These are phyloP conservation scores for Podaxis sp. DNA, from an alignment of 768 basidiomycete genomes.

Conservation along the genomic window DNA sequence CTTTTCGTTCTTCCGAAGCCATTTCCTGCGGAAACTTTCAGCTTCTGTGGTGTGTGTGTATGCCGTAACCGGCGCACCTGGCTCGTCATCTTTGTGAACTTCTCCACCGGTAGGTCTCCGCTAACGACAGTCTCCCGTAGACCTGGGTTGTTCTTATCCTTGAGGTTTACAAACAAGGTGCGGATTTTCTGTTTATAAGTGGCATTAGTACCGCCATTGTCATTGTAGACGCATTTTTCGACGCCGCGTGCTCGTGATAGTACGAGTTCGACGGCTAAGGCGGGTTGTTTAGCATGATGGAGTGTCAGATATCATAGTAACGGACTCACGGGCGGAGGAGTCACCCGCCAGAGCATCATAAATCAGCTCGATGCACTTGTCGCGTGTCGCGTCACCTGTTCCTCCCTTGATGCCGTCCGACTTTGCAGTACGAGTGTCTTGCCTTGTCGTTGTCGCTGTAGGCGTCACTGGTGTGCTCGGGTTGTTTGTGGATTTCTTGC, in stretches of 20 bases:
- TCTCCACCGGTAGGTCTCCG: slow-evolving; percentile 70
- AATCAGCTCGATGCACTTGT: slow-evolving; percentile 85
- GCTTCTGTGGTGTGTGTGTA: not conserved
- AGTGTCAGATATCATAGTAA: not conserved
- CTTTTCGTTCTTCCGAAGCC: slow-evolving; percentile 90
- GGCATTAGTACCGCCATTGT: slow-evolving; percentile 42
- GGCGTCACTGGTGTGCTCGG: slow-evolving; percentile 40
- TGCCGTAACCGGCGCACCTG: slow-evolving; percentile 47
- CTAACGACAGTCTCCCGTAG: slow-evolving; percentile 83
- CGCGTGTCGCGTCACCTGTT: slow-evolving; percentile 73
- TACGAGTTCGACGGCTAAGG: slow-evolving; percentile 70
- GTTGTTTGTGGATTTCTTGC: slow-evolving; percentile 27
- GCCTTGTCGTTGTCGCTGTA: slow-evolving; percentile 33
- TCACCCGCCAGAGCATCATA: slow-evolving; percentile 91
- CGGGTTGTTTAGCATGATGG: not conserved
- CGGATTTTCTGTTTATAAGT: slow-evolving; percentile 82
- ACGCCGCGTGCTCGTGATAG: slow-evolving; percentile 63
- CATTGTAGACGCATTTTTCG: slow-evolving; percentile 62
- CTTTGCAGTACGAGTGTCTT: slow-evolving; percentile 57
- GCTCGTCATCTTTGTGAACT: slow-evolving; percentile 79
- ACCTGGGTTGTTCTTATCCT: slow-evolving; percentile 91
- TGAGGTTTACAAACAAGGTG: slow-evolving; percentile 88
- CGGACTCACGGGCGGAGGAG: slow-evolving; percentile 80
- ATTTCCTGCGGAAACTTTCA: slow-evolving; percentile 64
- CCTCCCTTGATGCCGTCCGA: slow-evolving; percentile 64